Conservation (phyloP, 495 filamentous ascomycete genomes). For the Staphylotrichum tortipilum region DNA sequence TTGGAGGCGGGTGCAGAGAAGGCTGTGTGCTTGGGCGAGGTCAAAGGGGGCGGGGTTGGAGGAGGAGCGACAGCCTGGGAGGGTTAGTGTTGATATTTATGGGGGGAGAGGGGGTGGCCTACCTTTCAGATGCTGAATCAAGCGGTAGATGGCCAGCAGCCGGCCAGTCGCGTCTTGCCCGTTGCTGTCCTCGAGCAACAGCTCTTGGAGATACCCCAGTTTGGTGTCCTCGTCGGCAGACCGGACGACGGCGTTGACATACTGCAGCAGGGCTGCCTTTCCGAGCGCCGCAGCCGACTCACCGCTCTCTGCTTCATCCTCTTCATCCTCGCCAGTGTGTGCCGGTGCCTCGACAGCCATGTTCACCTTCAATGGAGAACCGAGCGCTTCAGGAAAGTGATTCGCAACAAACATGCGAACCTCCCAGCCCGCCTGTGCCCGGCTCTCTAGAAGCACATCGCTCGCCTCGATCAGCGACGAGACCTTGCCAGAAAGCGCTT, state of each 20-base stretch:
- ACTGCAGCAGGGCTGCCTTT: slow-evolving; percentile 13
- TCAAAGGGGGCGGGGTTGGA: slow-evolving; percentile 11
- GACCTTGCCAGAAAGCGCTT: slow-evolving; percentile 1
- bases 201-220: slow-evolving; percentile 18
- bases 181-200: slow-evolving; percentile 8
- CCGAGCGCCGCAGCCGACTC: slow-evolving; percentile 4
- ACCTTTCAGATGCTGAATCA: slow-evolving; percentile 21
- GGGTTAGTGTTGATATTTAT: not conserved
- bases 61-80: slow-evolving; percentile 8
- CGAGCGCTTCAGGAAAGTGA: slow-evolving; percentile 17
- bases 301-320: not conserved
- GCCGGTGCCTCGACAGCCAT: not conserved
- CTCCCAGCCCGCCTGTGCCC: slow-evolving; percentile 29
- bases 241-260: slow-evolving; percentile 18
- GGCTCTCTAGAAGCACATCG: slow-evolving; percentile 19
- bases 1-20: slow-evolving; percentile 15
- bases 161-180: slow-evolving; percentile 2
- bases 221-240: slow-evolving; percentile 18
- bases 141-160: slow-evolving; percentile 17
- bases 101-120: not conserved
- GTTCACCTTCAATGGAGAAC: slow-evolving; percentile 13
- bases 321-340: not conserved
- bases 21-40: slow-evolving; percentile 25
- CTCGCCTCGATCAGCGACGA: slow-evolving; percentile 22
- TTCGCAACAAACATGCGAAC: slow-evolving; percentile 30